Conservation (phyloP, 2,329 filamentous ascomycete species). For the Aureobasidium sp. region DNA sequence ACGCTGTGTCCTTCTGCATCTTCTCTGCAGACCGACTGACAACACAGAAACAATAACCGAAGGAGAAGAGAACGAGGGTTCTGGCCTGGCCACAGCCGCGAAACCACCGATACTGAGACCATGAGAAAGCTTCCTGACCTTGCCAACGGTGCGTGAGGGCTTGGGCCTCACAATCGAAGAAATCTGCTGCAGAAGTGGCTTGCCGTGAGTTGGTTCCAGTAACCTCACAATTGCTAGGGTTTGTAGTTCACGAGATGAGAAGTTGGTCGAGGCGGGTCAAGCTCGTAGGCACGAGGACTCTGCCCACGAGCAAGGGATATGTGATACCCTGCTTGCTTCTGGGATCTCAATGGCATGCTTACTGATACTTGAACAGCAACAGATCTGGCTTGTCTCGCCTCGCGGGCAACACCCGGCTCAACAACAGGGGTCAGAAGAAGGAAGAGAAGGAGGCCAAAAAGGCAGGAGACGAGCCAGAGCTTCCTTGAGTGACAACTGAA, state of each 20-base stretch:
- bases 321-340: not conserved
- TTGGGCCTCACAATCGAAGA: not conserved
- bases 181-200: not conserved
- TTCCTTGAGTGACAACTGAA: not conserved
- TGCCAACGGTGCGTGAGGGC: not conserved
- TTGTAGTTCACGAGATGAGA: not conserved
- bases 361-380: not conserved
- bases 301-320: not conserved
- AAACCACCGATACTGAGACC: not conserved
- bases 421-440: not conserved
- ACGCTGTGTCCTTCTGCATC: not conserved
- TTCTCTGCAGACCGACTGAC: not conserved
- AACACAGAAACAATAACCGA: not conserved
- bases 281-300: not conserved
- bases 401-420: not conserved
- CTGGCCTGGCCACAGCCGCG: not conserved
- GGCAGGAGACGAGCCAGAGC: not conserved
- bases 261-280: not conserved
- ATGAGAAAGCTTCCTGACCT: not conserved
- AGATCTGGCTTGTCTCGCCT: not conserved
- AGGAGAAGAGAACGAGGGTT: not conserved
- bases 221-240: not conserved
- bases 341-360: not conserved
- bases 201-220: not conserved
- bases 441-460: not conserved